Percentiles rank a stretch among this genome's conserved stretches.
Evolutionary conservation across 306 rosid genomes (phyloP).

Genomic region (Rosa lucieae): DNA sequence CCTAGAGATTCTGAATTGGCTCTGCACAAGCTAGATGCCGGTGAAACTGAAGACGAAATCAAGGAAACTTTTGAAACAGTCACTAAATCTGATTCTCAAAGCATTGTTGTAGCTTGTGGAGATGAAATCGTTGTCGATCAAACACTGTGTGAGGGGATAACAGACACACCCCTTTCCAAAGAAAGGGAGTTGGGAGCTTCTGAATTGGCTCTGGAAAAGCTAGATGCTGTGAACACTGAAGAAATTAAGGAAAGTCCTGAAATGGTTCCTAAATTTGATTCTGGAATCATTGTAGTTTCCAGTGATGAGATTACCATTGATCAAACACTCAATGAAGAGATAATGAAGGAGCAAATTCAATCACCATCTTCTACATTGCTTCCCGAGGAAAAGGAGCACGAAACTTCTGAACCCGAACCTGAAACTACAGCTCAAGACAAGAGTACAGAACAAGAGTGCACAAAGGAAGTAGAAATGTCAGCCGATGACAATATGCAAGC

Average conservation of each 20-base stretch:
- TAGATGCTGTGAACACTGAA: neutral
- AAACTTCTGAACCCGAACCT: slow-evolving; percentile 5
- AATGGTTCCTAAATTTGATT: neutral
- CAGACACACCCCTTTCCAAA: neutral
- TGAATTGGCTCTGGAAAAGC: neutral
- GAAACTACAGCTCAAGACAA: neutral
- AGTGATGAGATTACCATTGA: neutral
- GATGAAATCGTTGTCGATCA: slow-evolving; percentile 20
- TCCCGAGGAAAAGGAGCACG: slow-evolving; percentile 2
- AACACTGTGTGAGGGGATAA: neutral
- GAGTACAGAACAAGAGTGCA: slow-evolving; percentile 19
- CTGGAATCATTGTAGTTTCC: neutral
- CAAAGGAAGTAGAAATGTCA: slow-evolving; percentile 5
- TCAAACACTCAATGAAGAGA: slow-evolving; percentile 2
- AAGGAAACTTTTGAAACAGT: slow-evolving; percentile 15
- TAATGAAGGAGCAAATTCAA: slow-evolving; percentile 8
- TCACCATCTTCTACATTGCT: slow-evolving; percentile 17
- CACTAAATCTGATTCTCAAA: neutral
- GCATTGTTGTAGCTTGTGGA: neutral
- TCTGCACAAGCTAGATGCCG: slow-evolving; percentile 17
- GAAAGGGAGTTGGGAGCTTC: neutral
- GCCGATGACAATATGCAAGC: neutral
- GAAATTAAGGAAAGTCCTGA: slow-evolving; percentile 18
- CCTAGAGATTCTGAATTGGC: slow-evolving; percentile 9
- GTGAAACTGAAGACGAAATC: slow-evolving; percentile 23